Base-by-base conservation (phyloP, 2,329 filamentous ascomycete species). In the Diaporthe citriasiana region DNA sequence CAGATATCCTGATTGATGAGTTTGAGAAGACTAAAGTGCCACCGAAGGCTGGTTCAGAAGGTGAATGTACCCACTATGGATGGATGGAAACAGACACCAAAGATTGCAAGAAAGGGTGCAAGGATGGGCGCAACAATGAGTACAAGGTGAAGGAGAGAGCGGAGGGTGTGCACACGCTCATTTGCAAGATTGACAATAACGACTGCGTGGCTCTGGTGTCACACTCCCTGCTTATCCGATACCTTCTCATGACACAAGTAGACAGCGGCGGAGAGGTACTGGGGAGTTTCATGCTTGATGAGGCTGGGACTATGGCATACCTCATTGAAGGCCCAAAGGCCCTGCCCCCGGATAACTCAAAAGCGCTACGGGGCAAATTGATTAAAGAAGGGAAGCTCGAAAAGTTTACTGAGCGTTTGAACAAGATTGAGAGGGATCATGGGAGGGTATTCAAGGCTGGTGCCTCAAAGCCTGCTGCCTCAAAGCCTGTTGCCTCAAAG, bases 101-200 rank as follows among this genome's bases (percentile, higher is more conserved):
- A 5, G 35, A 7, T 33, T 9, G n/a, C 50, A 27, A 53, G 50
- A 19, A 53, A n/a, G n/a, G n/a, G n/a, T n/a, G n/a, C n/a, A n/a
- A n/a, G n/a, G n/a, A n/a, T n/a, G n/a, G n/a, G n/a, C n/a, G n/a
- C n/a, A n/a, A n/a, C n/a, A n/a, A n/a, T n/a, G n/a, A n/a, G n/a
- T n/a, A n/a, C n/a, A n/a, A 0, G 10, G 9, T 59, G 33, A 4
- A 10, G 40, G 0, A 12, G 3, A 33, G 35, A 1, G 35, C 22
- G 35, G 6, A 7, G 6, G 12, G 12, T 1, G 8, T 30, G 7
- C 40, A 22, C 4, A 5, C 3, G 1, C 4, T 3, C 0, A n/a
- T 63, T 9, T 27, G 4, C 25, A 1, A 0, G 3, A 12, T 30
- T 8, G 25, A 30, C 19, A 4, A 45, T 4, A 45, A 38, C 40